phyloP scores from a whole-genome alignment of 257 asterid species.

The Scutellaria minor region DNA sequence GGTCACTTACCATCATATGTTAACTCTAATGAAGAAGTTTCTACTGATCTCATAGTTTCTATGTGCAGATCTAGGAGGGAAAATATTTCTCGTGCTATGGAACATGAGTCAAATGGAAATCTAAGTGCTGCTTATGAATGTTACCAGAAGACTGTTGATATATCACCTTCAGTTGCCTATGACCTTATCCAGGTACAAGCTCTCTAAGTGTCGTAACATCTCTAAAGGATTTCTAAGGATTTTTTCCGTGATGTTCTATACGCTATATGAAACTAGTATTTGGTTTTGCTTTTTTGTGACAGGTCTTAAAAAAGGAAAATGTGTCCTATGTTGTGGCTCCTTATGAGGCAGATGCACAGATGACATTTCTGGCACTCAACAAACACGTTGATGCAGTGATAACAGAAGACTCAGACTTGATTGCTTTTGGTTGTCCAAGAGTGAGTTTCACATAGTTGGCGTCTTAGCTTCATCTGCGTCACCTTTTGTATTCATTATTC shows the following conservation, averaged over 20 bases:
- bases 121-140: conserved; percentile 85
- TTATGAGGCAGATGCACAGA: conserved; percentile 98
- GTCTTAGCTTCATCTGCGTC: not conserved
- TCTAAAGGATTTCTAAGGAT: not conserved
- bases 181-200: conserved; percentile 83
- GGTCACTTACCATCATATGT: conserved; percentile 6
- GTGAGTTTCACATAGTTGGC: conserved; percentile 53
- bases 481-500: not conserved
- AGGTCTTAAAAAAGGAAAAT: conserved; percentile 78
- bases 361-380: conserved; percentile 85
- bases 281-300: conserved; percentile 33
- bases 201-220: conserved; percentile 10
- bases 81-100: conserved; percentile 86
- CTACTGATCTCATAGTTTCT: conserved; percentile 22
- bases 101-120: conserved; percentile 93
- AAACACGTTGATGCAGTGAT: conserved; percentile 90
- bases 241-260: not conserved
- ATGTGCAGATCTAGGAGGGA: conserved; percentile 78
- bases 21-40: conserved; percentile 2
- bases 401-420: conserved; percentile 95
- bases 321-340: conserved; percentile 90
- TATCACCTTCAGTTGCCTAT: conserved; percentile 92
- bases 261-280: conserved; percentile 8
- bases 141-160: conserved; percentile 96
- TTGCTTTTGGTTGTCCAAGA: conserved; percentile 95